Evolutionary conservation across 1,284 basidiomycete species (phyloP), one percentile per base, ranked within the genome.

Genomic region (Pterulicium gracile): DNA sequence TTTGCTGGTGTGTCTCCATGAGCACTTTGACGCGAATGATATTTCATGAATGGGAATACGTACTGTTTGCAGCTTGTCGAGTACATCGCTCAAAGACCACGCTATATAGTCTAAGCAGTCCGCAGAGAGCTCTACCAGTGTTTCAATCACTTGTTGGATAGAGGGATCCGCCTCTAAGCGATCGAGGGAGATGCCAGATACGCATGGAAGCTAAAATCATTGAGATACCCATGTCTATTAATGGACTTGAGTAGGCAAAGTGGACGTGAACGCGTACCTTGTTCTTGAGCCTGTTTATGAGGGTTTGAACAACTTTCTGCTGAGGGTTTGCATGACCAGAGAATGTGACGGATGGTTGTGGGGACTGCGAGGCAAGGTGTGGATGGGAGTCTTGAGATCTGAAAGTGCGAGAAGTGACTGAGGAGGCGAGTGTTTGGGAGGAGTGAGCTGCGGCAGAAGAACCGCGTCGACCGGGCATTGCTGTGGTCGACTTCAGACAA

Each of bases 71-170:
- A 93, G 65, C 21, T 79, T 77, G 53, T 93, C 88, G 35, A 93
- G 63, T 19, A 87, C 69, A 51, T 84, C 80, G 36, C 77, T 76
- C 43, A 94, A 65, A n/a, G 80, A 79, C 66, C 79, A 83, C 2
- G 81, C 79, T 42, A 93, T 88, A 50, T 85, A 75, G 55, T 88
- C 79, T 47, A 90, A 63, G 14, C 82, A 81, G 52, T 88, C 82
- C 46, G 72, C 67, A 1, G 88, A 79, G 15, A 93, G 72, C 43
- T 88, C 80, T n/a, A 88, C 75, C 18, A 94, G 67, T 12, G 87
- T 79, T 53, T 84, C 75, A 35, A 92, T 77, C 3, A 84, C 78
- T 55, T 87, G 78, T 55, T 79, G 75, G 0, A 85, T 76, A 1
- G 83, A 77, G 32, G 71, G 67, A 61, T 93, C 88, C 4, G 70